Percentiles rank a stretch among this genome's conserved stretches.
Conservation (phyloP, 106 monocot genomes). For the Posidonia australis region DNA sequence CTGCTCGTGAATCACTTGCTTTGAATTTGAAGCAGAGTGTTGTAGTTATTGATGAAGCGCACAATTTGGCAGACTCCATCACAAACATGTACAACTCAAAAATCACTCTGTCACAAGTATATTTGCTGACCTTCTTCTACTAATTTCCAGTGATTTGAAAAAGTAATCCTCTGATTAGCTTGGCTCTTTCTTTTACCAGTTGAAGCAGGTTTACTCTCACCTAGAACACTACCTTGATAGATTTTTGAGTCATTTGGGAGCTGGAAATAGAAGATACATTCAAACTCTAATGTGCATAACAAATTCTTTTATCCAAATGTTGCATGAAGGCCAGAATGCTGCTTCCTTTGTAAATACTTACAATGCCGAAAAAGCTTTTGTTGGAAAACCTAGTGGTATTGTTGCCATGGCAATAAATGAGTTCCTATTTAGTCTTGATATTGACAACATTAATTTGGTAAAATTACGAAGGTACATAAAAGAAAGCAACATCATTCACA, state of each 20-base stretch:
- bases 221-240: constrained; percentile 55
- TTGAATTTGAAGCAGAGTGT: constrained; percentile 75
- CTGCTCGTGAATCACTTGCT: constrained; percentile 86
- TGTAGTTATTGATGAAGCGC: constrained; percentile 91
- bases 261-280: constrained; percentile 86
- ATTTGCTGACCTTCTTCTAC: background rate
- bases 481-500: constrained; percentile 78
- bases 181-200: constrained; percentile 21
- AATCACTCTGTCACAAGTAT: constrained; percentile 67
- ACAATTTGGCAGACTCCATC: constrained; percentile 87
- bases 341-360: constrained; percentile 4
- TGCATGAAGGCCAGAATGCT: constrained; percentile 22
- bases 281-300: constrained; percentile 63
- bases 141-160: background rate
- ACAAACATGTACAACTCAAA: constrained; percentile 90
- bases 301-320: constrained; percentile 42
- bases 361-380: background rate
- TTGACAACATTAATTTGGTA: constrained; percentile 92
- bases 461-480: constrained; percentile 75
- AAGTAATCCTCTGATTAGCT: background rate
- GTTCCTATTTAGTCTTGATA: constrained; percentile 81
- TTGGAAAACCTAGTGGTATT: constrained; percentile 14
- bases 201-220: constrained; percentile 49
- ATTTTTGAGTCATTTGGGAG: constrained; percentile 52
- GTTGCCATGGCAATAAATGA: constrained; percentile 80